Evolutionary conservation across 345 rosid genomes (phyloP).

Genomic region (Pelargonium nanum): DNA sequence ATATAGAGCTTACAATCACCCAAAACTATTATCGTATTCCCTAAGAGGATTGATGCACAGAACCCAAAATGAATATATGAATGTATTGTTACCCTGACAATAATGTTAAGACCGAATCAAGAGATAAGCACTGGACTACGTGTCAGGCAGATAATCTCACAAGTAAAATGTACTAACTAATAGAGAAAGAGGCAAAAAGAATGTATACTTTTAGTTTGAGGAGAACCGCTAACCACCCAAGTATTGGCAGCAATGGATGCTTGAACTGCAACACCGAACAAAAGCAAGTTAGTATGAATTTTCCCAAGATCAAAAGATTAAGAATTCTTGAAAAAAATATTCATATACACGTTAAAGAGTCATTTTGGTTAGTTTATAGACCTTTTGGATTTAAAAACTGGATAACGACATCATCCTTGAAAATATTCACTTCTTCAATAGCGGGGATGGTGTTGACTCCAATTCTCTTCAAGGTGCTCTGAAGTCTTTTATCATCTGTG

Average conservation of each 20-base stretch:
- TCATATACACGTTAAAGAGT: too few species aligned
- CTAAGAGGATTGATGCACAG: too few species aligned
- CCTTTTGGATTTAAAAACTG: conserved; percentile 90
- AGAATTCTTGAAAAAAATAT: too few species aligned
- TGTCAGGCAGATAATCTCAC: background rate
- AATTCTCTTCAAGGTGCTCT: conserved; percentile 89
- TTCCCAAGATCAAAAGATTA: background rate
- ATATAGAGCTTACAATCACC: too few species aligned
- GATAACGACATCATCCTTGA: conserved; percentile 87
- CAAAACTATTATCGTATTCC: too few species aligned
- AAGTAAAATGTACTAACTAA: background rate
- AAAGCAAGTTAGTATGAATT: background rate
- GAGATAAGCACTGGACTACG: background rate
- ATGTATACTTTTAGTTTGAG: conserved; percentile 73
- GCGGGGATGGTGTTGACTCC: conserved; percentile 94
- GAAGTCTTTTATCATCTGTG: conserved; percentile 93
- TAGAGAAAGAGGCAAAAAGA: background rate
- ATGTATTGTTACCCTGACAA: too few species aligned
- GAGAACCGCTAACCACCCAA: conserved; percentile 94
- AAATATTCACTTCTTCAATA: conserved; percentile 91
- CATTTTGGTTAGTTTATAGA: conserved; percentile 7
- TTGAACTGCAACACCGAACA: conserved; percentile 49
- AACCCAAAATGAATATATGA: too few species aligned
- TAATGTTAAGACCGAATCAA: too few species aligned
- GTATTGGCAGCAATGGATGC: conserved; percentile 91